phyloP scores from a whole-genome alignment of 129 eudicot species.

The Artemisia tridentata region DNA sequence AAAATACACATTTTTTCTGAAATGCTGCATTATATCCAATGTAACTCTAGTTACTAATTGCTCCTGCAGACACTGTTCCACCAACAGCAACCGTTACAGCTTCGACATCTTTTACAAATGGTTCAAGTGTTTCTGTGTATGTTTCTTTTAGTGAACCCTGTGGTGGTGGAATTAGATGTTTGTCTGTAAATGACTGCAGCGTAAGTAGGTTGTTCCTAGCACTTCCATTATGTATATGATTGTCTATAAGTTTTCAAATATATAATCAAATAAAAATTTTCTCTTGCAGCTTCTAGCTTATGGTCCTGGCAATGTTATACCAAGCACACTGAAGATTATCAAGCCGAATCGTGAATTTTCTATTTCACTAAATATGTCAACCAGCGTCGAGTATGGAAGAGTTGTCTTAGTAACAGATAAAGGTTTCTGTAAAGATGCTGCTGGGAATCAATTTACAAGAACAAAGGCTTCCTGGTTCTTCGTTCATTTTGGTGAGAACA shows the following conservation, averaged over 20 bases:
- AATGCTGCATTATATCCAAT: background rate
- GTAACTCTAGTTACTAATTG: slow-evolving; percentile 11
- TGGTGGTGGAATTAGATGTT: slow-evolving; percentile 72
- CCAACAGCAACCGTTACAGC: slow-evolving; percentile 79
- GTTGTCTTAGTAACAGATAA: slow-evolving; percentile 69
- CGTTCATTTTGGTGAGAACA: slow-evolving; percentile 71
- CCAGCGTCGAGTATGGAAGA: slow-evolving; percentile 60
- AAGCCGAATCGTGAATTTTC: slow-evolving; percentile 65
- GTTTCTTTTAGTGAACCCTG: slow-evolving; percentile 80
- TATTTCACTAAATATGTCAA: slow-evolving; percentile 51
- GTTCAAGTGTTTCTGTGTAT: slow-evolving; percentile 52
- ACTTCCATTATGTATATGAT: slow-evolving; percentile 3
- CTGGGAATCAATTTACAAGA: slow-evolving; percentile 73
- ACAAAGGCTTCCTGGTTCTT: slow-evolving; percentile 48
- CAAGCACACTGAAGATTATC: slow-evolving; percentile 50
- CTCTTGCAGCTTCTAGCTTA: slow-evolving; percentile 77
- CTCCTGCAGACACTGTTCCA: slow-evolving; percentile 72
- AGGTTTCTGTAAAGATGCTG: slow-evolving; percentile 70
- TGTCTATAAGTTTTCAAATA: background rate
- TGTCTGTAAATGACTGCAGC: slow-evolving; percentile 70
- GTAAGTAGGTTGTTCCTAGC: slow-evolving; percentile 61
- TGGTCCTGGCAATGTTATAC: slow-evolving; percentile 80
- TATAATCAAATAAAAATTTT: background rate
- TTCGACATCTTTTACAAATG: slow-evolving; percentile 60
- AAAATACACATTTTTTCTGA: slow-evolving; percentile 5